Conservation (phyloP, 225 moss, liverwort and hornwort genomes). For the Straminergon stramineum region DNA sequence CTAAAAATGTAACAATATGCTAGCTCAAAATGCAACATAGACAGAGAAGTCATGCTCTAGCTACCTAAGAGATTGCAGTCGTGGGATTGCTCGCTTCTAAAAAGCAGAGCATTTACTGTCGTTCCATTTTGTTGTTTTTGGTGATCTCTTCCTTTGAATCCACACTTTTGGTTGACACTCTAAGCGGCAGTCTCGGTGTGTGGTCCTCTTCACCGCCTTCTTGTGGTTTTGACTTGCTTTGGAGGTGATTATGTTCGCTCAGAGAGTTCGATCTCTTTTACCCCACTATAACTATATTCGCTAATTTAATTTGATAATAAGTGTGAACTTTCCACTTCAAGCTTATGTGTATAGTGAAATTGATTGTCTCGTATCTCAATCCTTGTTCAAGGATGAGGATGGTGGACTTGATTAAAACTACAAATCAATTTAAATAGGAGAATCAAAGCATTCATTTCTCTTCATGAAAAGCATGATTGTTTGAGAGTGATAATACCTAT, state of each 20-base stretch:
- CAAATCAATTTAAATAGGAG: neutral
- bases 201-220: constrained; percentile 4
- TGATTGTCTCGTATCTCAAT: neutral
- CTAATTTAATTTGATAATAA: neutral
- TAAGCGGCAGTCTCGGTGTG: neutral
- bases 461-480: neutral
- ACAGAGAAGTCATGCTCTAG: neutral
- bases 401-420: neutral
- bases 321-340: neutral
- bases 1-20: neutral
- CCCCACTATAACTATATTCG: neutral
- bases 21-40: neutral
- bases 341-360: neutral
- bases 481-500: neutral
- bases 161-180: neutral
- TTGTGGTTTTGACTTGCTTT: neutral
- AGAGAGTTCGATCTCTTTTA: neutral
- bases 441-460: neutral
- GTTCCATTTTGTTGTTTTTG: neutral
- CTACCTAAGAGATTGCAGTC: neutral
- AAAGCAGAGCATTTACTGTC: neutral
- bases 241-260: neutral
- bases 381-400: neutral
- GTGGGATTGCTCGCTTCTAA: neutral
- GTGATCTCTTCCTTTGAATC: neutral